A percentile compares a stretch with the other conserved stretches of the same genome.
Evolutionary conservation across 2,329 filamentous ascomycete genomes (phyloP).

Genomic region (Fusarium sororula): DNA sequence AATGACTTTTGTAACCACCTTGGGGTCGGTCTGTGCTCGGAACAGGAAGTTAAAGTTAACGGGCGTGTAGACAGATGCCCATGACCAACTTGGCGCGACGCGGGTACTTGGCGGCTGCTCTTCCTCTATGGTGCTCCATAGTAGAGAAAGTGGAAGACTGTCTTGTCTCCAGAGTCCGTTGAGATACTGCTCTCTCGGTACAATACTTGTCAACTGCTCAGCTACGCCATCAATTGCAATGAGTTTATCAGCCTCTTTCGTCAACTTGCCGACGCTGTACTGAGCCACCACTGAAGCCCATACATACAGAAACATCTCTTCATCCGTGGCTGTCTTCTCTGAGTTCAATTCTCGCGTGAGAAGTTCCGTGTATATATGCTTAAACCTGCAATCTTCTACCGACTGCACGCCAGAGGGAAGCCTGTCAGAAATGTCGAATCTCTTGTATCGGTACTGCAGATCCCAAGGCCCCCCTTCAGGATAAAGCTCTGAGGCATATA

Average conservation of each 20-base stretch:
- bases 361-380: background rate
- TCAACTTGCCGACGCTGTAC: background rate
- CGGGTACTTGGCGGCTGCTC: background rate
- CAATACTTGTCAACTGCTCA: background rate
- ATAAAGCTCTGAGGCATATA: background rate
- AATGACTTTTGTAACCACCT: background rate
- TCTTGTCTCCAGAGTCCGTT: background rate
- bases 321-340: background rate
- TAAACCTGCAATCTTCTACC: background rate
- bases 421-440: background rate
- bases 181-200: background rate
- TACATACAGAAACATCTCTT: conserved; percentile 9
- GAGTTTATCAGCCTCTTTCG: background rate
- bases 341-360: background rate
- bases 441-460: background rate
- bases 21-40: background rate
- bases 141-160: background rate
- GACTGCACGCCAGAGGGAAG: background rate
- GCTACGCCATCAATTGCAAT: background rate
- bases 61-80: background rate
- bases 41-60: background rate
- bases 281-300: conserved; percentile 3
- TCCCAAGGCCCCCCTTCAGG: background rate
- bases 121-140: background rate
- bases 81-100: conserved; percentile 3